Conservation (phyloP, 257 asterid species). For the Petrea volubilis region DNA sequence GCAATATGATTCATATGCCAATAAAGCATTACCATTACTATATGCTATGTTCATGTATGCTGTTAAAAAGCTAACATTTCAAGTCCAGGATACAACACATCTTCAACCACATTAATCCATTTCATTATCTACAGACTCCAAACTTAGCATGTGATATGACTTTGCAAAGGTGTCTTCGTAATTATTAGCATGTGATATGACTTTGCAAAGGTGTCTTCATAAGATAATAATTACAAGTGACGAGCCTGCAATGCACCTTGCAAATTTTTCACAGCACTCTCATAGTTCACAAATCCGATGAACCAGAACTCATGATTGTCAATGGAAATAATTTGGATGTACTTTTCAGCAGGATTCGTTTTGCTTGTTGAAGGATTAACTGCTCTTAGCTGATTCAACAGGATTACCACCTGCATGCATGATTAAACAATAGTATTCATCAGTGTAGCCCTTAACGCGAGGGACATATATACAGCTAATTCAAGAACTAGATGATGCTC, state of each 20-base stretch:
- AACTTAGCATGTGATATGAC: neutral
- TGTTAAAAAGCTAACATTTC: too few relatives aligned
- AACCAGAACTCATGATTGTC: slow-evolving; percentile 96
- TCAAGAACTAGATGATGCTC: neutral
- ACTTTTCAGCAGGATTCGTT: slow-evolving; percentile 75
- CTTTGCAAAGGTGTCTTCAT: neutral
- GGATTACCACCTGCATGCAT: slow-evolving; percentile 68
- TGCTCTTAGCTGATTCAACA: slow-evolving; percentile 72
- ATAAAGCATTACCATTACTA: neutral
- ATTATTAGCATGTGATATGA: too few relatives aligned
- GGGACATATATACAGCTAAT: neutral
- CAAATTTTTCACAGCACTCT: slow-evolving; percentile 69
- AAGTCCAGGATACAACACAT: slow-evolving; percentile 9
- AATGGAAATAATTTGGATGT: slow-evolving; percentile 77
- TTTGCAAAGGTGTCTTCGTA: too few relatives aligned
- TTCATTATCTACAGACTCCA: slow-evolving; percentile 1
- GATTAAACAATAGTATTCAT: slow-evolving; percentile 1
- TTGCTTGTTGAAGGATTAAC: slow-evolving; percentile 71
- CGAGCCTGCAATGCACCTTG: slow-evolving; percentile 50
- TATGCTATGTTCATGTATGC: neutral
- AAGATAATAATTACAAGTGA: slow-evolving; percentile 15
- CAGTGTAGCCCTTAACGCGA: neutral
- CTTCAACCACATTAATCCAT: slow-evolving; percentile 15
- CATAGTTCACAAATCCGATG: slow-evolving; percentile 89
- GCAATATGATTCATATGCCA: neutral